Conservation (phyloP, 2,329 filamentous ascomycete species). For the Erysiphe neolycopersici region DNA sequence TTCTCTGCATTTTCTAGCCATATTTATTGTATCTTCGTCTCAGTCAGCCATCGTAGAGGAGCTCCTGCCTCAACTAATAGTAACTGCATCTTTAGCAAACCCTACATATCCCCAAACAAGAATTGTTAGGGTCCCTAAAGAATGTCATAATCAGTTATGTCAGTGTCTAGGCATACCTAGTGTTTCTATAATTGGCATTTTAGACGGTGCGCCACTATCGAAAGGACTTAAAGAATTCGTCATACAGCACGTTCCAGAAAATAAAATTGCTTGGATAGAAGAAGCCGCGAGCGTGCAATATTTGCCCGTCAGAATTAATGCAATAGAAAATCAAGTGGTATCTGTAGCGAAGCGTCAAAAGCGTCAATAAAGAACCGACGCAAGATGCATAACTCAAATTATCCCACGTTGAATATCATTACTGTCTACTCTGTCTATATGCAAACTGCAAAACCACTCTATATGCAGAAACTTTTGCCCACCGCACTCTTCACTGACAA, state of each 20-base stretch:
- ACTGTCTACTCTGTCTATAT: too few relatives aligned
- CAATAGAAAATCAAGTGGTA: conserved; percentile 15
- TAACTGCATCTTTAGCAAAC: conserved; percentile 20
- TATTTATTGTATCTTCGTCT: conserved; percentile 31
- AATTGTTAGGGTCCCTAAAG: conserved; percentile 34
- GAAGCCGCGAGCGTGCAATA: conserved; percentile 17
- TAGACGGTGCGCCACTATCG: conserved; percentile 26
- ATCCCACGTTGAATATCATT: too few relatives aligned
- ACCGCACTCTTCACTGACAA: too few relatives aligned
- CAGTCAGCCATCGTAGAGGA: conserved; percentile 30
- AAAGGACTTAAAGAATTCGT: conserved; percentile 30
- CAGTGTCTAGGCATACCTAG: conserved; percentile 31
- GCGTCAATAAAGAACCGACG: too few relatives aligned
- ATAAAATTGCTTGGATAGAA: conserved; percentile 29
- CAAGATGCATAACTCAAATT: too few relatives aligned
- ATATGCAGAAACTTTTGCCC: too few relatives aligned
- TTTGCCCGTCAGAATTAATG: conserved; percentile 21
- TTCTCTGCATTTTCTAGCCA: conserved; percentile 14
- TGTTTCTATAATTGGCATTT: conserved; percentile 35
- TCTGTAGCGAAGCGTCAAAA: conserved; percentile 1
- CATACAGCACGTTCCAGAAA: conserved; percentile 21
- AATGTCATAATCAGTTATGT: conserved; percentile 29
- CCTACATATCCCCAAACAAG: conserved; percentile 19
- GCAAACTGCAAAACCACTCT: too few relatives aligned
- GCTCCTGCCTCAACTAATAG: conserved; percentile 30